Evolutionary conservation across 1,139 yeast genomes (phyloP).

Genomic region (Kazachstania sp.): DNA sequence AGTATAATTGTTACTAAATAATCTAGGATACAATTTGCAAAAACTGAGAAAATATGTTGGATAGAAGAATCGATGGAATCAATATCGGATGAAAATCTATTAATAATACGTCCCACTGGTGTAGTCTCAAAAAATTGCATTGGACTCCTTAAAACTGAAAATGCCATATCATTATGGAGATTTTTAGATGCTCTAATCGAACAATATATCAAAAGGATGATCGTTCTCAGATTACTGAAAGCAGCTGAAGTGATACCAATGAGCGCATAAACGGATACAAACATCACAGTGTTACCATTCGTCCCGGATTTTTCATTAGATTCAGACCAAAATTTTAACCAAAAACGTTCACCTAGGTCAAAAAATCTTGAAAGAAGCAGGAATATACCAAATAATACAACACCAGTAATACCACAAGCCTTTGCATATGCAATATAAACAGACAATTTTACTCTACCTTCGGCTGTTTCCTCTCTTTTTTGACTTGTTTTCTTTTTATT

Average conservation of each 20-base stretch:
- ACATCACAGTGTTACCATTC: slow-evolving; percentile 42
- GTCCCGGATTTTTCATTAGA: slow-evolving; percentile 38
- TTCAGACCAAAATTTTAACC: slow-evolving; percentile 59
- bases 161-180: slow-evolving; percentile 57
- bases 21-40: slow-evolving; percentile 37
- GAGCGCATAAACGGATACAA: slow-evolving; percentile 51
- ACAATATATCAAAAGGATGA: slow-evolving; percentile 53
- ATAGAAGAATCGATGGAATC: slow-evolving; percentile 49
- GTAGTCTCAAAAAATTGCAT: slow-evolving; percentile 76
- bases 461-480: slow-evolving; percentile 39
- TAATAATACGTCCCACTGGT: slow-evolving; percentile 67
- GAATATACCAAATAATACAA: slow-evolving; percentile 37
- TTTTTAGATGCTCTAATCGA: slow-evolving; percentile 55
- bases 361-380: slow-evolving; percentile 40
- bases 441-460: slow-evolving; percentile 57
- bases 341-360: slow-evolving; percentile 43
- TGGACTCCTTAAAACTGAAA: slow-evolving; percentile 56
- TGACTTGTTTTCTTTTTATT: slow-evolving; percentile 33
- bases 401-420: slow-evolving; percentile 56
- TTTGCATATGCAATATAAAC: slow-evolving; percentile 56
- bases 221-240: slow-evolving; percentile 42
- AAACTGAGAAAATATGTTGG: slow-evolving; percentile 40
- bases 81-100: slow-evolving; percentile 64
- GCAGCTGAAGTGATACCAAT: slow-evolving; percentile 49
- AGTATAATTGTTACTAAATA: slow-evolving; percentile 44